phyloP scores from a whole-genome alignment of 139 green algal genomes.

The Chlamydomonas schloesseri region DNA sequence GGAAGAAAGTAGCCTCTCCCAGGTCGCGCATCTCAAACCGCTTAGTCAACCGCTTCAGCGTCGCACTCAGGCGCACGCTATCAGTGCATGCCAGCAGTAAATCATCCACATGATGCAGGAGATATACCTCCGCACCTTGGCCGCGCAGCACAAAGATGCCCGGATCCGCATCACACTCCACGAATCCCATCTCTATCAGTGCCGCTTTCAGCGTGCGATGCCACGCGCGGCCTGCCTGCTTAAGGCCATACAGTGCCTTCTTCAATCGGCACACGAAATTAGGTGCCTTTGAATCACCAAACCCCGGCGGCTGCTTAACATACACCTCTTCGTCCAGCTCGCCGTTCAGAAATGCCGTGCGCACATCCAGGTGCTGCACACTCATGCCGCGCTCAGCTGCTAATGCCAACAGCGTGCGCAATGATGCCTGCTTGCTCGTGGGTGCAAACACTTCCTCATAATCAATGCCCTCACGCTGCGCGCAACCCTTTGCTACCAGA shows the following conservation, averaged over 20 bases:
- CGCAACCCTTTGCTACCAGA: constrained; percentile 67
- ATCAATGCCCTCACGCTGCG: constrained; percentile 51
- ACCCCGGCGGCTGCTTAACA: constrained; percentile 51
- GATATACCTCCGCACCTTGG: neutral
- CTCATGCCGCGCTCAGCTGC: constrained; percentile 54
- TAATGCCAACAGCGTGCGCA: constrained; percentile 47
- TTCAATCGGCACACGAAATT: constrained; percentile 1
- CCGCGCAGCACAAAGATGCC: constrained; percentile 42
- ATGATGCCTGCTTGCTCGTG: constrained; percentile 11
- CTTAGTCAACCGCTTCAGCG: neutral
- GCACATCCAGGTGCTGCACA: constrained; percentile 66
- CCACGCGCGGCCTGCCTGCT: constrained; percentile 65
- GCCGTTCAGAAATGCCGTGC: constrained; percentile 73
- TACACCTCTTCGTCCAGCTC: constrained; percentile 51
- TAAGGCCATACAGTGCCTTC: constrained; percentile 54
- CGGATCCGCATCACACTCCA: constrained; percentile 47
- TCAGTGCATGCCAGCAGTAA: neutral
- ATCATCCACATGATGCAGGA: constrained; percentile 45
- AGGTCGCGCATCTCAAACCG: constrained; percentile 13
- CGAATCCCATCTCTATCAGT: constrained; percentile 51
- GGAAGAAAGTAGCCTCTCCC: neutral
- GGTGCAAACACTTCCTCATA: constrained; percentile 61
- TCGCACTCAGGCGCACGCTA: neutral
- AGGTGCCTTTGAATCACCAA: neutral
- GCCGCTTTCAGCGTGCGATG: constrained; percentile 46